phyloP scores from a whole-genome alignment of 306 rosid species.

The Comarum palustre region DNA sequence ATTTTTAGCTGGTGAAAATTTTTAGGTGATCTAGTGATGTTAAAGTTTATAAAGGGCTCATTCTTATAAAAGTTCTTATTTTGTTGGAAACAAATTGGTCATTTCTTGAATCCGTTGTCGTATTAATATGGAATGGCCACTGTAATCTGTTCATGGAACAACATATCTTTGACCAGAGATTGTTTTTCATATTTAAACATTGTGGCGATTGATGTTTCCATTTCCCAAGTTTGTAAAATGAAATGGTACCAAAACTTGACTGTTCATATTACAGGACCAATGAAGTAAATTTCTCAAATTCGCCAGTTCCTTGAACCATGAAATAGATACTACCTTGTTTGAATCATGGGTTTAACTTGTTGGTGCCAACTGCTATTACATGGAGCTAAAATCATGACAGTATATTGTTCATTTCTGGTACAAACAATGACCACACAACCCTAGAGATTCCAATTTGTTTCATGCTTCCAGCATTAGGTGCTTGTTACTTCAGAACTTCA shows the following conservation, averaged over 20 bases:
- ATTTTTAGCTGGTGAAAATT: neutral
- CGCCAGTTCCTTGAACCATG: too few relatives aligned
- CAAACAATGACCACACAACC: neutral
- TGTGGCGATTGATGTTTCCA: too few relatives aligned
- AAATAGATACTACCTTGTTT: neutral
- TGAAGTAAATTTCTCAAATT: neutral
- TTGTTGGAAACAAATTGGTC: neutral
- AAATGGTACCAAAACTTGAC: neutral
- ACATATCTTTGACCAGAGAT: neutral
- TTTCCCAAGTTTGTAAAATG: too few relatives aligned
- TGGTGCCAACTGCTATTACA: neutral
- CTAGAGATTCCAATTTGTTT: conserved; percentile 14
- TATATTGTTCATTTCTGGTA: neutral
- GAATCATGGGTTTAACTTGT: neutral
- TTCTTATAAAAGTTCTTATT: neutral
- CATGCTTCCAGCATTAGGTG: neutral
- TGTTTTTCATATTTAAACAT: too few relatives aligned
- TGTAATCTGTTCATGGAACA: neutral
- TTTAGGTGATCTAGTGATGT: conserved; percentile 1
- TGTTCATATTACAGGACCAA: neutral
- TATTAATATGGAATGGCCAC: neutral
- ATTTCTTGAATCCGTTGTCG: neutral
- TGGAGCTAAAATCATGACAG: neutral
- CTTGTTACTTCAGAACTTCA: conserved; percentile 32
- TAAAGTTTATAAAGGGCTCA: conserved; percentile 10